Conservation (phyloP, 768 basidiomycete genomes). For the Tephrocybe sp. region DNA sequence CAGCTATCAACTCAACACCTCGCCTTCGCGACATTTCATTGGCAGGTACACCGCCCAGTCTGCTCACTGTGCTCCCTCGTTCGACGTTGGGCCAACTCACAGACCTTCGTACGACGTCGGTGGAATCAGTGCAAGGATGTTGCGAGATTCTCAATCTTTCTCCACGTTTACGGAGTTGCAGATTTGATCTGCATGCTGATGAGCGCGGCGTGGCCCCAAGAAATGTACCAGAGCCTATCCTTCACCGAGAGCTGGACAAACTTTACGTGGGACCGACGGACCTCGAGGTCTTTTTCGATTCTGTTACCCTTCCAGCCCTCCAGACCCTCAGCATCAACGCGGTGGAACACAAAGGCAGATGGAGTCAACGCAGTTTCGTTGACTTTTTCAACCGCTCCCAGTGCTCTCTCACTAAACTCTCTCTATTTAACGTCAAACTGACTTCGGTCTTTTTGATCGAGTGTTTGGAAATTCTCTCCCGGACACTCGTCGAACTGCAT, state of each 20-base stretch:
- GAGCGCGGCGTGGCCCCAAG: background rate
- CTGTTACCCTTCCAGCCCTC: constrained; percentile 4
- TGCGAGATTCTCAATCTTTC: constrained; percentile 5
- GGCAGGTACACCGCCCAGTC: constrained; percentile 1
- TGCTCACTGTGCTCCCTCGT: constrained; percentile 2
- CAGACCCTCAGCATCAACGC: constrained; percentile 1
- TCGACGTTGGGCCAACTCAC: constrained; percentile 1
- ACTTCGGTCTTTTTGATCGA: background rate
- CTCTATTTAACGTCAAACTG: constrained; percentile 1
- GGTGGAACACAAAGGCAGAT: constrained; percentile 1
- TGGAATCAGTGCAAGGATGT: constrained; percentile 5
- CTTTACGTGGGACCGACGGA: constrained; percentile 8
- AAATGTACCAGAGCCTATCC: background rate
- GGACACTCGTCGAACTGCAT: constrained; percentile 3
- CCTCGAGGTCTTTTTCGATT: constrained; percentile 2
- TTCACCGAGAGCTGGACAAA: background rate
- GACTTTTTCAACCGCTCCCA: constrained; percentile 2
- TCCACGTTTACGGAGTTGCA: constrained; percentile 1
- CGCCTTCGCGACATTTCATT: constrained; percentile 1
- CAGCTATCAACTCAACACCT: constrained; percentile 1
- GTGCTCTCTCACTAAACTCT: background rate
- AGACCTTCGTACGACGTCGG: constrained; percentile 2
- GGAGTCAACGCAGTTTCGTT: constrained; percentile 2
- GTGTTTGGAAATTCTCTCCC: background rate
- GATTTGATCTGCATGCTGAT: background rate